Base-by-base conservation (phyloP, 306 rosid species). In the Hylodesmum podocarpum region DNA sequence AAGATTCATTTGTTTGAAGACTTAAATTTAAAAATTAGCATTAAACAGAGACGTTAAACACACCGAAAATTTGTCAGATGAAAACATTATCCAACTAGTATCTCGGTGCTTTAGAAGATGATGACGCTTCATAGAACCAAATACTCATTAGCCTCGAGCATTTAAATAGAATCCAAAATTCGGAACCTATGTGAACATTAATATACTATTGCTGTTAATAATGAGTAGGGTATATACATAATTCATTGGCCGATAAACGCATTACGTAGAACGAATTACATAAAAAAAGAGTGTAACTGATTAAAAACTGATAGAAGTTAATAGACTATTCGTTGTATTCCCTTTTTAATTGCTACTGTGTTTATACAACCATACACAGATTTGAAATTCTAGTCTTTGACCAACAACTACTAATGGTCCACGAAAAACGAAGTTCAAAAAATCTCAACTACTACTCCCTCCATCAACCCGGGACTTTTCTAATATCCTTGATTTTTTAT, bases 391-490 rank as follows among this genome's bases (percentile, higher is more conserved):
- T 69, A 59, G 70, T 51, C 40, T 59, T 59, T 34, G 67, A 81
- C 70, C 78, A 76, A 33, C 39, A 16, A 64, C 67, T 49, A 63
- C 33, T 53, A 53, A 61, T 36, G 74, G 18, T 25, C 65, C 66
- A 76, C 40, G 69, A 50, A 79, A 55, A 34, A 21, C 36, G 18
- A 24, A 34, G 4, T n/a, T 0, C 2, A 33, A 21, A 78, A 50
- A 75, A 18, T 19, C 22, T 41, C 70, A 16, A 34, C 27, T 41
- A 34, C 27, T 41, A 76, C 70, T 18, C 46, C 41, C 68, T 47
- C 81, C 79, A 37, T 36, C 82, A 78, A 28, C 74, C 61, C 43
- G 22, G 25, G 66, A 75, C 43, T 68, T 47, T 14, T 47, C 72
- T 68, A 22, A 57, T 65, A 18, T 34, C 43, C 18, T 70, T 44